Base-by-base conservation (phyloP, 192 early-diverging fungal species). In the Coemansia guatemalensis region DNA sequence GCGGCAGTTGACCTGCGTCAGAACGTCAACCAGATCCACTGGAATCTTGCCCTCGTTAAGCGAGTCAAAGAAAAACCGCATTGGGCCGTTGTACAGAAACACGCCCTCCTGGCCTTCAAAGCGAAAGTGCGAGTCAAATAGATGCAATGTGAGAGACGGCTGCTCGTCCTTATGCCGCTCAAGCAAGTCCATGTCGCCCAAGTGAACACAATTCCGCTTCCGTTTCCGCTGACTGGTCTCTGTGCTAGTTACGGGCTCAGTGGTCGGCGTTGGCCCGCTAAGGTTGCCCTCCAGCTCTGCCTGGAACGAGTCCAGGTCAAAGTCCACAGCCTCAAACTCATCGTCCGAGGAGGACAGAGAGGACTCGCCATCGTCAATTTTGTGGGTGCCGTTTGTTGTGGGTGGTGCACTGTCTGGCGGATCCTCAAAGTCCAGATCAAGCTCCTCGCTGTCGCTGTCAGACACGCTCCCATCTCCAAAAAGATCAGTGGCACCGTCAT, bases 91-190 rank as follows among this genome's bases (percentile, higher is more conserved):
- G 69, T 79, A 75, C 22, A 79, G 65, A 56, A 80, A 83, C 58
- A 79, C 77, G 57, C 82, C 82, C 53, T 83, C 82, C 49, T 81
- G 79, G 30, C 71, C 68, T 35, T 88, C 87, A 71, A 91, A 91
- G 53, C 88, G 87, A 67, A 89, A 91, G 75, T 91, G 88, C 24
- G 87, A 87, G 48, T 86, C 78, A 58, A 88, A 88, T 52, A 91
- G 62, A 57, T 89, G 89, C 33, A 91, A 56, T 27, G 74, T 71
- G 32, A 89, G 74, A 2, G 89, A 91, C 5, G 88, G 84, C 54
- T 74, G 71, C 48, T 78, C 81, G 21, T 81, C 58, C 54, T 75
- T 73, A 58, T 85, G 80, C 3, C 60, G 75, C 68, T 69, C 79
- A 8, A 65, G 63, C 53, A 81, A 23, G 24, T 73, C 59, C 17